Evolutionary conservation across 768 basidiomycete genomes (phyloP).

Genomic region (Termitomyces titanicus): DNA sequence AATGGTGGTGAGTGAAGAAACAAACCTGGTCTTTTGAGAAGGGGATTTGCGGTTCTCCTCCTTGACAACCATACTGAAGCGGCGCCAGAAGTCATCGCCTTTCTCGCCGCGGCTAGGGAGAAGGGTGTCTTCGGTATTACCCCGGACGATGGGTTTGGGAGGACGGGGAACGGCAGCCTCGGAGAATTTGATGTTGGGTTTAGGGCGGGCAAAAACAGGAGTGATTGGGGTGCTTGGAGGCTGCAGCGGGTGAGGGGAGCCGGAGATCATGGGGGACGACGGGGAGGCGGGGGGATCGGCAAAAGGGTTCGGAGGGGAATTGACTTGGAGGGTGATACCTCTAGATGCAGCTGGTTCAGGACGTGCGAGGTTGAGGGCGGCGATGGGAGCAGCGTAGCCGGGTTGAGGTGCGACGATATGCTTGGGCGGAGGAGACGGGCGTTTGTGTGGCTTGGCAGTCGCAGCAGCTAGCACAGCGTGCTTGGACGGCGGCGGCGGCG

Average conservation of each 20-base stretch:
- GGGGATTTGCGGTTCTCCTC: conserved; percentile 45
- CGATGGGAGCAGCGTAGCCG: conserved; percentile 69
- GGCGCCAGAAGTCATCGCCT: conserved; percentile 84
- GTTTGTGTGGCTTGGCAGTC: conserved; percentile 1
- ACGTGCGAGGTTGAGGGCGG: conserved; percentile 57
- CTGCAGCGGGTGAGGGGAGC: conserved; percentile 67
- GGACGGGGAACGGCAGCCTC: conserved; percentile 29
- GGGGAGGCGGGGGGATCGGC: conserved; percentile 15
- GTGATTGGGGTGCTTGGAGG: conserved; percentile 77
- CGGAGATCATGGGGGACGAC: conserved; percentile 37
- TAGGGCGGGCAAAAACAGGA: conserved; percentile 71
- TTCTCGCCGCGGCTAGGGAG: conserved; percentile 66
- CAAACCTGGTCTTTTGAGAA: conserved; percentile 37
- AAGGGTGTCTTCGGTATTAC: conserved; percentile 63
- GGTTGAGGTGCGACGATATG: conserved; percentile 67
- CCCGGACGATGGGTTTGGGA: conserved; percentile 57
- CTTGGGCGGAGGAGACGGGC: conserved; percentile 25
- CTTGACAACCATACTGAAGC: conserved; percentile 81
- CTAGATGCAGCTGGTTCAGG: conserved; percentile 37
- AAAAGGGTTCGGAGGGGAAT: neutral
- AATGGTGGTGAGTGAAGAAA: neutral
- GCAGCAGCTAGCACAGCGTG: conserved; percentile 1
- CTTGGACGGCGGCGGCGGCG: conserved; percentile 12
- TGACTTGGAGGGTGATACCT: conserved; percentile 13
- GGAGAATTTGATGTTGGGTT: conserved; percentile 40